phyloP scores from a whole-genome alignment of 257 asterid species.

The Solanum paucissectum region DNA sequence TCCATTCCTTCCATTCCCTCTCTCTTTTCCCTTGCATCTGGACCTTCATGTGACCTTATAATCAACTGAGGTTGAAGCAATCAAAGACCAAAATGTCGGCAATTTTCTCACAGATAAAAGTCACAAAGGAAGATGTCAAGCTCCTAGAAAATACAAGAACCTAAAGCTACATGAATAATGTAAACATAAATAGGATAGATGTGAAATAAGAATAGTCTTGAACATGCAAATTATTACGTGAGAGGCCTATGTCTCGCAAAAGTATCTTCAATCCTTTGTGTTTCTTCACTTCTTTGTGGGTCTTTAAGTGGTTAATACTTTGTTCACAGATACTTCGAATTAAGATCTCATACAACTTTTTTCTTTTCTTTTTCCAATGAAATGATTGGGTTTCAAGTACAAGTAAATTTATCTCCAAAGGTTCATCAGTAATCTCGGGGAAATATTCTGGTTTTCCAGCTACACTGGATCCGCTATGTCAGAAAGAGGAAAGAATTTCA shows the following conservation, averaged over 20 bases:
- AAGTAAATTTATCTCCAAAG: neutral
- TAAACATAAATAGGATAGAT: neutral
- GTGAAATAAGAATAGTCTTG: neutral
- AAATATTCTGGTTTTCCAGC: neutral
- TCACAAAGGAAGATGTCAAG: neutral
- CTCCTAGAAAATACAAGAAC: neutral
- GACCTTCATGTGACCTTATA: slow-evolving; percentile 98
- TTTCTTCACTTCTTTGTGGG: neutral
- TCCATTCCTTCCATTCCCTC: slow-evolving; percentile 71
- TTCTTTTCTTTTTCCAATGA: neutral
- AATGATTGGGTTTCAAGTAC: neutral
- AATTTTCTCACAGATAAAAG: neutral
- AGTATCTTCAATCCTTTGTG: neutral
- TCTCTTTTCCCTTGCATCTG: slow-evolving; percentile 95
- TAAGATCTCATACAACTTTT: neutral
- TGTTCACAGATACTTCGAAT: neutral
- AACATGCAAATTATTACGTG: neutral
- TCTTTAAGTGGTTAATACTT: neutral
- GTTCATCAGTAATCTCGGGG: neutral
- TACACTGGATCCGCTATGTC: neutral
- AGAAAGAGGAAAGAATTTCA: neutral
- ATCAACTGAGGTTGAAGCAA: slow-evolving; percentile 47
- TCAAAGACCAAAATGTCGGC: neutral
- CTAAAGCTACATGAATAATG: neutral
- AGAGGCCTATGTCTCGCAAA: neutral